Percentiles rank a stretch among this genome's conserved stretches.
These are phyloP conservation scores for Entomortierella parvispora DNA, from an alignment of 192 early-diverging fungal genomes.

Conservation along the genomic window DNA sequence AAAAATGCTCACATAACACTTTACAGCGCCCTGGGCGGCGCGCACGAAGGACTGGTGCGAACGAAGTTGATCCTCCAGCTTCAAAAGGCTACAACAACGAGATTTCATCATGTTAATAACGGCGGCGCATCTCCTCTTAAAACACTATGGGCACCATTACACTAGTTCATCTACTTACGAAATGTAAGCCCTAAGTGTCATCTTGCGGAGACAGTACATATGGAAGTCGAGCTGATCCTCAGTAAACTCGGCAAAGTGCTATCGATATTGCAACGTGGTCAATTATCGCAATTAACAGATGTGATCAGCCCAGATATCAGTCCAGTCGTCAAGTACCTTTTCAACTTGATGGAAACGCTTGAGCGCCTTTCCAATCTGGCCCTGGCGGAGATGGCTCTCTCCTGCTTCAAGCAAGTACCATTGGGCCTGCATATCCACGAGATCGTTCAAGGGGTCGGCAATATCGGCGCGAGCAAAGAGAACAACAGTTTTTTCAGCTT, in stretches of 20 bases:
- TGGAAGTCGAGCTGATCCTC: slow-evolving; percentile 99
- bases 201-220: slow-evolving; percentile 89
- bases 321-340: too few relatives aligned
- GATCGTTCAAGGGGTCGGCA: slow-evolving; percentile 77
- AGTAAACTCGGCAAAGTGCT: slow-evolving; percentile 83
- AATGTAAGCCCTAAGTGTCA: slow-evolving; percentile 86
- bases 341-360: slow-evolving; percentile 90
- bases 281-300: too few relatives aligned
- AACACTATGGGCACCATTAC: too few relatives aligned
- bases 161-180: too few relatives aligned
- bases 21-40: slow-evolving; percentile 79
- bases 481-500: slow-evolving; percentile 87
- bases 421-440: slow-evolving; percentile 91
- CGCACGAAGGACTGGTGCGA: slow-evolving; percentile 76
- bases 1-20: slow-evolving; percentile 44
- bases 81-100: slow-evolving; percentile 63
- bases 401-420: slow-evolving; percentile 91
- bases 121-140: too few relatives aligned
- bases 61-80: slow-evolving; percentile 81
- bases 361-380: slow-evolving; percentile 82
- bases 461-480: slow-evolving; percentile 81
- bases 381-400: slow-evolving; percentile 72
- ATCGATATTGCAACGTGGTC: neutral
- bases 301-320: too few relatives aligned
- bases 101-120: neutral